phyloP scores from a whole-genome alignment of 352 stramenopile species.

The Elongisporangium anandrum region DNA sequence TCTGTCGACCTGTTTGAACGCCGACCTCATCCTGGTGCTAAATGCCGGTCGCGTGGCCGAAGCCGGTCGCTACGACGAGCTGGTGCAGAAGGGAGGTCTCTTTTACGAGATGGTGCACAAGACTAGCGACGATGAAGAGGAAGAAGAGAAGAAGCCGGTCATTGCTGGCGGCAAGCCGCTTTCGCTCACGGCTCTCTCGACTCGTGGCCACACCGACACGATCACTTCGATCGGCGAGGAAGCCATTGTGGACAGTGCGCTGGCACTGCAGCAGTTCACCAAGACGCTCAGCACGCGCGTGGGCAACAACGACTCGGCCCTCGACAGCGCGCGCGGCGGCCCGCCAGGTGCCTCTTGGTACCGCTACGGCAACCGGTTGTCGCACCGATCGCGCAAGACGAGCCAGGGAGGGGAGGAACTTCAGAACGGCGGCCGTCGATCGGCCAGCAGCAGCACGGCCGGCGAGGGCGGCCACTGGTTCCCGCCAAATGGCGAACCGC shows the following conservation, averaged over 20 bases:
- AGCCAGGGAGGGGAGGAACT: constrained; percentile 37
- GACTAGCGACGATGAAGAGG: constrained; percentile 47
- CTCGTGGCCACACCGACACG: constrained; percentile 27
- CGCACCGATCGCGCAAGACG: constrained; percentile 55
- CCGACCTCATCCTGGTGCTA: constrained; percentile 80
- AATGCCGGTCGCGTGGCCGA: constrained; percentile 74
- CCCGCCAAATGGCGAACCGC: constrained; percentile 9
- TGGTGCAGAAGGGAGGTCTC: constrained; percentile 62
- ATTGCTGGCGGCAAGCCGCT: neutral
- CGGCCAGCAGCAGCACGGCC: constrained; percentile 53
- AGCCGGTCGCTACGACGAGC: constrained; percentile 65
- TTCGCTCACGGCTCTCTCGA: neutral
- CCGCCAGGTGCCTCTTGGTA: constrained; percentile 57
- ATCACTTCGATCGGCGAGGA: constrained; percentile 40
- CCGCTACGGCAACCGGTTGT: constrained; percentile 72
- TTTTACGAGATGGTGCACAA: constrained; percentile 88
- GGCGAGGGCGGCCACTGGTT: constrained; percentile 37
- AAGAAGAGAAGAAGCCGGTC: constrained; percentile 36
- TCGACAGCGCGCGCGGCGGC: constrained; percentile 7
- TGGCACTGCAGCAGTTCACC: constrained; percentile 83
- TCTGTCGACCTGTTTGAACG: constrained; percentile 76
- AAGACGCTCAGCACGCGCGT: constrained; percentile 76
- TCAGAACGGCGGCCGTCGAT: constrained; percentile 37
- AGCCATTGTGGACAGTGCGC: constrained; percentile 45
- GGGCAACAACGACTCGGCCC: constrained; percentile 44